Percentiles rank a stretch among this genome's conserved stretches.
Evolutionary conservation across 768 basidiomycete species (phyloP).

Genomic region (Lactarius pseudohatsudake): DNA sequence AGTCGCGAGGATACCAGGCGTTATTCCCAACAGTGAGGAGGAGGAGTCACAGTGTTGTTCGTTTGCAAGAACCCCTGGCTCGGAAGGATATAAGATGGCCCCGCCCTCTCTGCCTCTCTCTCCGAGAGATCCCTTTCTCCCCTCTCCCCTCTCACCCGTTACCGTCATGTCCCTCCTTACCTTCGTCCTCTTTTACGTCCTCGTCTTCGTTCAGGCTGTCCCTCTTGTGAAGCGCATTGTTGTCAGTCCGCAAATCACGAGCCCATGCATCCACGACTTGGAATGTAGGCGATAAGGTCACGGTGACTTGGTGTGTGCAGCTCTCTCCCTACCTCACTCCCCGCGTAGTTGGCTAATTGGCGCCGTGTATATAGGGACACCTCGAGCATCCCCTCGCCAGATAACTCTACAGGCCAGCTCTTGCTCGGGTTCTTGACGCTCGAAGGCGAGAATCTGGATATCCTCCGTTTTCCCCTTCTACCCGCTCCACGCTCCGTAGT

Average conservation of each 20-base stretch:
- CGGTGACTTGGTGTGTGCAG: slow-evolving; percentile 42
- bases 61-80: not conserved
- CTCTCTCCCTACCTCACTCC: not conserved
- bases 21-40: too few species aligned
- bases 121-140: not conserved
- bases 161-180: slow-evolving; percentile 11
- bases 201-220: slow-evolving; percentile 6
- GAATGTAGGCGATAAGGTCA: slow-evolving; percentile 38
- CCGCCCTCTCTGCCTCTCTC: not conserved
- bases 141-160: not conserved
- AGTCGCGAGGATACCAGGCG: too few species aligned
- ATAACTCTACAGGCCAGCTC: slow-evolving; percentile 41
- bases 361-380: slow-evolving; percentile 27
- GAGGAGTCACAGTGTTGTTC: not conserved
- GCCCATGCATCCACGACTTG: slow-evolving; percentile 40
- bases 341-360: not conserved
- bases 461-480: slow-evolving; percentile 26
- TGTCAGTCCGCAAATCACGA: slow-evolving; percentile 40
- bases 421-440: slow-evolving; percentile 45
- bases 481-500: not conserved
- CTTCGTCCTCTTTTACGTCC: not conserved
- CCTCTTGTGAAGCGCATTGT: slow-evolving; percentile 12
- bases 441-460: slow-evolving; percentile 44
- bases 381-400: slow-evolving; percentile 41
- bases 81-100: slow-evolving; percentile 2